Base-by-base conservation (phyloP, 192 early-diverging fungal species). In the Rhizoclosmatium globosum region DNA sequence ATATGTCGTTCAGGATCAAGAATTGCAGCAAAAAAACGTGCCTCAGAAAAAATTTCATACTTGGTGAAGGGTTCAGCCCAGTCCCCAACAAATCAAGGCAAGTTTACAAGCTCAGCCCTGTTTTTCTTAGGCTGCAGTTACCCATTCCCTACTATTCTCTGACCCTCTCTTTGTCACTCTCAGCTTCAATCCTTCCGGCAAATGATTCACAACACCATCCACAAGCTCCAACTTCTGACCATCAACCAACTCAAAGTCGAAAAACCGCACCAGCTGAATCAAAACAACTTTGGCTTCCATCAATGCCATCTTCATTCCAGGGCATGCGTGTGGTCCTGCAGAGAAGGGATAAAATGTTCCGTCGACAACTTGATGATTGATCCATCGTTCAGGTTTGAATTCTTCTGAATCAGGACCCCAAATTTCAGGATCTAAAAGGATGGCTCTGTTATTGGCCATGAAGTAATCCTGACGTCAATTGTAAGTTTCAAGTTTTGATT, bases 341-440 rank as follows among this genome's bases (percentile, higher is more conserved):
- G 75, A 62, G 71, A 82, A 82, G 1, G 80, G 80, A 66, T 78
- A 42, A 44, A 78, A 82, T 13, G 80, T 67, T 11, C 68, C 80
- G 1, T 56, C 53, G 0, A n/a, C 11, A 56, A 56, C 53, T 15
- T n/a, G 9, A 56, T 31, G 11, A 47, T 15, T 6, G 45, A 70
- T 62, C 86, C 87, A 91, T 19, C 90, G 82, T 68, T 91, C 90
- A 0, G 90, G 90, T 0, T 82, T 76, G 66, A 90, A 91, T 58
- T 84, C 61, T 4, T 92, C 84, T 3, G 86, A 85, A 80, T 90
- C 85, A 23, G 71, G 69, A 4, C 86, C 86, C 86, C 89, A 90
- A 59, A 82, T 72, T 9, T 76, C 64, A 46, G 67, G 79, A 23
- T 81, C 79, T 15, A 78, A 60, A 1, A 59, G 81, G 39, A 83